Evolutionary conservation across 2,329 filamentous ascomycete species (phyloP), one percentile per base, ranked within the genome.

Genomic region (Colletotrichum truncatum): DNA sequence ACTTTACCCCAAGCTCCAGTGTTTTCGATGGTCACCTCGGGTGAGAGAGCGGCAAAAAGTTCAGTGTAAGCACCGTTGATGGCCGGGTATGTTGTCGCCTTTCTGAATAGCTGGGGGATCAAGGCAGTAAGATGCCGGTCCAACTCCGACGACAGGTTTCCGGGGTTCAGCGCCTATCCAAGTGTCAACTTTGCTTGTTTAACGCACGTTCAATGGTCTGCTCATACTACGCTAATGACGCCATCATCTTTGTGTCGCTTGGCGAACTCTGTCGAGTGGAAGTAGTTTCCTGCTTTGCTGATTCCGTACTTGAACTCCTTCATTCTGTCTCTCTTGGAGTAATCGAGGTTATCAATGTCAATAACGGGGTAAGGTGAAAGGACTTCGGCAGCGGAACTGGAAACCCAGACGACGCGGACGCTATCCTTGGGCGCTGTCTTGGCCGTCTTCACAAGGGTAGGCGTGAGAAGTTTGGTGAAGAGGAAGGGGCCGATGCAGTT

Each of bases 31-130:
- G 76, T 81, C 3, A 85, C 73, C 0, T 83, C 76, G 0, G 79
- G 77, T 0, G 82, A 81, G 38, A 83, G 73, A 0, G 76, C 82
- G 1, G 82, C 78, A 64, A 78, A 87, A 1, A 86, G 68, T 62
- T 82, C 77, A 0, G 83, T 84, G 69, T 84, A 85, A 0, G 82
- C 83, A 0, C 83, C 84, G 26, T 77, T 71, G 9, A 77, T 58
- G 1, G 71, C 16, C 0, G 77, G 73, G 54, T 77, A 39, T 3
- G 38, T 53, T 26, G 49, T 16, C 10, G 18, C 14, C 16, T 53
- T 53, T 0, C 12, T 3, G 10, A n/a, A 2, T 52, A 4, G 30
- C 21, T 11, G 9, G 18, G 2, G 25, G 30, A 16, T 16, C 11
- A 1, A 8, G 6, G 7, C 7, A 3, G 3, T 14, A 9, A 14